These are phyloP conservation scores for Senna tora DNA, from an alignment of 306 rosid species.

Conservation along the genomic window DNA sequence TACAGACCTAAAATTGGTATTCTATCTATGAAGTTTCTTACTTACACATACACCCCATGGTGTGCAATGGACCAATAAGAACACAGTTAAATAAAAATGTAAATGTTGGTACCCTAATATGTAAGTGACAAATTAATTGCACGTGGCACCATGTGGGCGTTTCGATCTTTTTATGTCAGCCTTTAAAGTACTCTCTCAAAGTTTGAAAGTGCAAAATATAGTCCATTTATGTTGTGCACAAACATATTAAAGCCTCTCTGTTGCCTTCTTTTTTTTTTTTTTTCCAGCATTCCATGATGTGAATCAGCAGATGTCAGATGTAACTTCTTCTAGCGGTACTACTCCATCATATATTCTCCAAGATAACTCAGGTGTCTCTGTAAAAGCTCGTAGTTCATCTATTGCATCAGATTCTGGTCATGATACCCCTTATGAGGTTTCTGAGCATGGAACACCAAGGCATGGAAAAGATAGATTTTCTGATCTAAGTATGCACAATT, in stretches of 20 bases:
- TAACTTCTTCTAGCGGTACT: constrained; percentile 46
- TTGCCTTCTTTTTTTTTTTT: constrained; percentile 42
- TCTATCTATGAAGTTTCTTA: background rate
- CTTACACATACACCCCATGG: background rate
- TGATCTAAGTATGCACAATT: constrained; percentile 49
- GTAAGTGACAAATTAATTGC: background rate
- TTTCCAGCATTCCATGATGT: constrained; percentile 69
- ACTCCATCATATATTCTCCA: constrained; percentile 44
- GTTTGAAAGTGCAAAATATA: constrained; percentile 15
- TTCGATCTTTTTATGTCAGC: constrained; percentile 3
- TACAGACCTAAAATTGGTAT: constrained; percentile 23
- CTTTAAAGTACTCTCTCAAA: constrained; percentile 10
- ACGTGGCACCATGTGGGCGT: background rate
- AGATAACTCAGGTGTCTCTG: constrained; percentile 51
- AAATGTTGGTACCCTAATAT: background rate
- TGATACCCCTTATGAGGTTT: constrained; percentile 57
- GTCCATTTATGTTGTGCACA: constrained; percentile 20
- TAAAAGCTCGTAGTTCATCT: constrained; percentile 49
- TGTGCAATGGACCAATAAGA: background rate
- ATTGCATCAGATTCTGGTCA: constrained; percentile 57
- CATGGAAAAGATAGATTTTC: constrained; percentile 43
- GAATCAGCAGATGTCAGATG: constrained; percentile 51
- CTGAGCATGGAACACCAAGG: constrained; percentile 66
- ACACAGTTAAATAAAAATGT: background rate
- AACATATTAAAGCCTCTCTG: constrained; percentile 19